Evolutionary conservation across 441 rosid species (phyloP).

Genomic region (Aleurites moluccanus): DNA sequence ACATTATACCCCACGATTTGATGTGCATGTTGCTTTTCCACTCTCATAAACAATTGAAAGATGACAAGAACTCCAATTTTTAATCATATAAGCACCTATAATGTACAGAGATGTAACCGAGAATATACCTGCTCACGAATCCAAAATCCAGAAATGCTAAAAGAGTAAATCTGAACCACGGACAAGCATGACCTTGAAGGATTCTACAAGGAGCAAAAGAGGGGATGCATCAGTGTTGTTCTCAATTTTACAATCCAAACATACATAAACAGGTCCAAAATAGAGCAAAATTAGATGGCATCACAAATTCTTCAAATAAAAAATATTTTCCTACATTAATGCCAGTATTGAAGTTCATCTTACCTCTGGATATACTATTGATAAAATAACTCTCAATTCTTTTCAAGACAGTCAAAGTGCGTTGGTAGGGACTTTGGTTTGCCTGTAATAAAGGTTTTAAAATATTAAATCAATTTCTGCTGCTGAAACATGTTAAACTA

Average conservation of each 20-base stretch:
- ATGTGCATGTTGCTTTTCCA: background rate
- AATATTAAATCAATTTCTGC: slow-evolving; percentile 6
- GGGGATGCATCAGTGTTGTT: slow-evolving; percentile 1
- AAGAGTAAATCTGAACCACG: slow-evolving; percentile 96
- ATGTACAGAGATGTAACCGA: background rate
- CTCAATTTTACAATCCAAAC: background rate
- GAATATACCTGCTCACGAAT: slow-evolving; percentile 71
- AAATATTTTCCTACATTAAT: background rate
- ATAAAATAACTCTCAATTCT: slow-evolving; percentile 59
- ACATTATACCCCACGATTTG: background rate
- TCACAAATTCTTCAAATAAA: background rate
- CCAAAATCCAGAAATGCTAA: slow-evolving; percentile 78
- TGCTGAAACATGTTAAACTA: background rate
- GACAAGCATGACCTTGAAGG: slow-evolving; percentile 75
- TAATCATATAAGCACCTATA: background rate
- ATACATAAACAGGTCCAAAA: background rate
- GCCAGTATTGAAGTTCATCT: slow-evolving; percentile 17
- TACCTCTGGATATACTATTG: slow-evolving; percentile 45
- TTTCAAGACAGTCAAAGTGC: slow-evolving; percentile 56
- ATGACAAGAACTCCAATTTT: background rate
- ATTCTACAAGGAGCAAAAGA: slow-evolving; percentile 38
- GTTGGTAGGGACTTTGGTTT: slow-evolving; percentile 67
- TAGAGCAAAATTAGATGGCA: background rate
- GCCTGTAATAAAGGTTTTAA: slow-evolving; percentile 45
- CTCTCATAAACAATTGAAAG: background rate